phyloP scores from a whole-genome alignment of 108 stramenopile species.

The Nannochloropsis salina region DNA sequence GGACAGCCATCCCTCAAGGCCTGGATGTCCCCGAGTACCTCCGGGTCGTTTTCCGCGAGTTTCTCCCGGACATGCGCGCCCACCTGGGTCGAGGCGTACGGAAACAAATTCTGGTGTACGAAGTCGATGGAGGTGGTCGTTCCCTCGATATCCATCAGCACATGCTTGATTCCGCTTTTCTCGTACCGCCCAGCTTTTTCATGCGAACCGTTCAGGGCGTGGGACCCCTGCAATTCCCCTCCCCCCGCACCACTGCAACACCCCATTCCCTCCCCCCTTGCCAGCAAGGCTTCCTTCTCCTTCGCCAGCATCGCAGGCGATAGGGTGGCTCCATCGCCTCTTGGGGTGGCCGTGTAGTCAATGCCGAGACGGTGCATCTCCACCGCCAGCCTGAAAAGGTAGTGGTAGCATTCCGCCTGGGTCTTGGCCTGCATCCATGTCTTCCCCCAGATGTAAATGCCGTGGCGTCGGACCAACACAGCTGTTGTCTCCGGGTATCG shows the following conservation, averaged over 20 bases:
- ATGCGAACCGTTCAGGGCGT: slow-evolving; percentile 52
- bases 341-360: not conserved
- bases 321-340: slow-evolving; percentile 25
- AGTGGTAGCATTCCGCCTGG: slow-evolving; percentile 88
- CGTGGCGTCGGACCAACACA: slow-evolving; percentile 85
- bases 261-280: slow-evolving; percentile 28
- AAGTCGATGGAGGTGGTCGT: slow-evolving; percentile 85
- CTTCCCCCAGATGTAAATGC: slow-evolving; percentile 91
- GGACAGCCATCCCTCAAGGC: not conserved
- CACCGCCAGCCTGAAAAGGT: slow-evolving; percentile 73
- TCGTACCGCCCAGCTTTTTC: slow-evolving; percentile 31
- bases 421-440: slow-evolving; percentile 93
- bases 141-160: slow-evolving; percentile 89
- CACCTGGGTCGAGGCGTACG: slow-evolving; percentile 46
- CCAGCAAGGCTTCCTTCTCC: slow-evolving; percentile 39
- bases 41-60: not conserved
- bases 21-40: not conserved
- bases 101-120: slow-evolving; percentile 79
- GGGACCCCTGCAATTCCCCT: slow-evolving; percentile 18
- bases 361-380: slow-evolving; percentile 51
- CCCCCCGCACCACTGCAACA: slow-evolving; percentile 24
- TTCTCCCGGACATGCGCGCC: not conserved
- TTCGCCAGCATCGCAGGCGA: slow-evolving; percentile 53
- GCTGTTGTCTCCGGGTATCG: slow-evolving; percentile 79
- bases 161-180: slow-evolving; percentile 46